Evolutionary conservation across 352 stramenopile genomes (phyloP).

Genomic region (Phytophthora pisi): DNA sequence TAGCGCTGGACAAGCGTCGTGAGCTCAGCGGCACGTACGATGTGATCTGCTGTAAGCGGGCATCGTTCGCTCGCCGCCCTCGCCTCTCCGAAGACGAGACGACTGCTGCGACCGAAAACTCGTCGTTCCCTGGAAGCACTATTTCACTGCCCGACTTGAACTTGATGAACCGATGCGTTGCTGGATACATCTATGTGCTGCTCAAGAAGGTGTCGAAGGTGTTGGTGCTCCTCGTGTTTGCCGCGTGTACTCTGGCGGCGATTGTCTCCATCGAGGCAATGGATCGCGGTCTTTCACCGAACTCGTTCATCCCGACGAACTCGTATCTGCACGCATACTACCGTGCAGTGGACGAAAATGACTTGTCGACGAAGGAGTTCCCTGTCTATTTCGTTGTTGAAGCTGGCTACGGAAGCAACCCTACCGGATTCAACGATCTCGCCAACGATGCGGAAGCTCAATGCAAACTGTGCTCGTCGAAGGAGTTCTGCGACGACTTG

Average conservation of each 20-base stretch:
- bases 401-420: slow-evolving; percentile 58
- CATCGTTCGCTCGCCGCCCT: slow-evolving; percentile 24
- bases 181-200: slow-evolving; percentile 50
- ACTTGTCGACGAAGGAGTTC: slow-evolving; percentile 49
- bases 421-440: slow-evolving; percentile 33
- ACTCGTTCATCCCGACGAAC: slow-evolving; percentile 56
- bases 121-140: slow-evolving; percentile 35
- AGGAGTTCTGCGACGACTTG: slow-evolving; percentile 56
- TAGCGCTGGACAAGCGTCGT: slow-evolving; percentile 73
- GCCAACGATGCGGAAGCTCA: slow-evolving; percentile 36
- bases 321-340: slow-evolving; percentile 72
- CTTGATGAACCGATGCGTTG: slow-evolving; percentile 49
- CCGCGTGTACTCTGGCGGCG: slow-evolving; percentile 49
- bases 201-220: slow-evolving; percentile 57
- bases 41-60: slow-evolving; percentile 56
- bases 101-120: slow-evolving; percentile 35
- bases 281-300: slow-evolving; percentile 55
- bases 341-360: slow-evolving; percentile 48
- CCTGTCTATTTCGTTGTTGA: slow-evolving; percentile 79
- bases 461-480: slow-evolving; percentile 65
- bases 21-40: slow-evolving; percentile 67
- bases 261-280: slow-evolving; percentile 61
- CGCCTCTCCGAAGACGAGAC: slow-evolving; percentile 38
- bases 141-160: slow-evolving; percentile 30
- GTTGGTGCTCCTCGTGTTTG: slow-evolving; percentile 58